These are phyloP conservation scores for Esteya vermicola DNA, from an alignment of 2,329 filamentous ascomycete genomes.

Conservation along the genomic window DNA sequence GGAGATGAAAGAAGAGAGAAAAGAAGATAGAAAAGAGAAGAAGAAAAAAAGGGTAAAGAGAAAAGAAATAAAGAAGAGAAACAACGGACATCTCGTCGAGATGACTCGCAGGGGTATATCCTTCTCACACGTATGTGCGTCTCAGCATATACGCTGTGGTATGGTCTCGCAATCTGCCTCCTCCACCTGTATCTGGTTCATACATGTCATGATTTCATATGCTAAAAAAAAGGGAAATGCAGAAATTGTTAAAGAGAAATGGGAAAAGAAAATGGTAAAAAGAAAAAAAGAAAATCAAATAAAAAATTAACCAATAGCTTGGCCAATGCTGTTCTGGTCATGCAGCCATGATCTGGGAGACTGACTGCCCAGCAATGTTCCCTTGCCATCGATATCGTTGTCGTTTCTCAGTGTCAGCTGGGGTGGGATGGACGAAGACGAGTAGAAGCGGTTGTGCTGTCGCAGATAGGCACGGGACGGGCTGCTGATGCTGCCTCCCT, in stretches of 20 bases:
- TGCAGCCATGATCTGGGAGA: slow-evolving; percentile 24
- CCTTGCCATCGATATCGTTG: slow-evolving; percentile 21
- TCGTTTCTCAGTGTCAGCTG: slow-evolving; percentile 22
- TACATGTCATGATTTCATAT: not conserved
- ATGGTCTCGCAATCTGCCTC: not conserved
- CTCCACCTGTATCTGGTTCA: not conserved
- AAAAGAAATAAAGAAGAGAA: not conserved
- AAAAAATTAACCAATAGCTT: slow-evolving; percentile 34
- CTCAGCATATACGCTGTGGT: not conserved
- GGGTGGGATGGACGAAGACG: slow-evolving; percentile 27
- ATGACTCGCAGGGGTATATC: slow-evolving; percentile 2
- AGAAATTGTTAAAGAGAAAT: not conserved
- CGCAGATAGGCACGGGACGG: not conserved
- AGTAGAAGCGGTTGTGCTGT: slow-evolving; percentile 18
- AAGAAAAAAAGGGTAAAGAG: not conserved
- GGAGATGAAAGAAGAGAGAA: too few species aligned
- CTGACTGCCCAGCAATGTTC: slow-evolving; percentile 27
- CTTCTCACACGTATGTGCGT: not conserved
- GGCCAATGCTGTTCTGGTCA: slow-evolving; percentile 29
- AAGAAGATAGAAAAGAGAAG: not conserved
- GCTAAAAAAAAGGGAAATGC: not conserved
- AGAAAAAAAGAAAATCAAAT: not conserved
- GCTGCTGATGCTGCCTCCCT: slow-evolving; percentile 3
- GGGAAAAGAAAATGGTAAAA: not conserved
- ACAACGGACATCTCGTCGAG: not conserved